Evolutionary conservation across 768 basidiomycete species (phyloP), one percentile per base, ranked within the genome.

Genomic region (Lanmaoa pseudosensibilis): DNA sequence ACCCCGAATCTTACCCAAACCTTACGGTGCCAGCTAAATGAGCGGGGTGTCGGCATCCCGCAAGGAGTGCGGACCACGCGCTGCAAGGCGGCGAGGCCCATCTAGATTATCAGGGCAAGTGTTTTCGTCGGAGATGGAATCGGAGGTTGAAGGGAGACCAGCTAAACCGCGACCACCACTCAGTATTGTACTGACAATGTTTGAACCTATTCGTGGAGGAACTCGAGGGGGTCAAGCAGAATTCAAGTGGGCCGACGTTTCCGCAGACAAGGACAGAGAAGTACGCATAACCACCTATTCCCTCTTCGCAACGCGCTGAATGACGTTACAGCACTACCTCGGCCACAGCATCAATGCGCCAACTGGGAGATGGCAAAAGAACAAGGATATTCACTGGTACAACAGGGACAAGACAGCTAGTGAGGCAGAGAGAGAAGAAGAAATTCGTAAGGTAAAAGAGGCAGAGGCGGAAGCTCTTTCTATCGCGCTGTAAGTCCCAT

Each of bases 341-440:
- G 95, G 95, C 5, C 92, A 96, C 69, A 91, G 91, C 51, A 84
- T 97, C 75, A 95, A 95, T 67, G 95, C 95, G 3, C 95, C 95
- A 0, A 92, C 92, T 1, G 95, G 95, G 2, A 80, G 95, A 46
- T 98, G 95, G 95, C 95, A 97, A 75, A 95, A 95, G 75, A 93
- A 94, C 77, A 94, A 95, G 70, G 95, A 98, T 66, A 76, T 98
- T 16, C 94, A 96, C 65, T 98, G 95, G 95, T 98, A 96, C 69
- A 83, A 77, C 64, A 85, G 94, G 30, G 92, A 94, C 5, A 27
- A 58, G 34, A 65, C 68, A 2, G 59, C 65, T 15, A 63, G 62
- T 4, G 82, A 83, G 15, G 69, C 70, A 12, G 83, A 84, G 58
- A 77, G 83, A 52, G 64, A 51, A 0, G 92, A 88, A 58, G 95